phyloP scores from a whole-genome alignment of 1,284 basidiomycete genomes.

The Rhizoctonia solani region DNA sequence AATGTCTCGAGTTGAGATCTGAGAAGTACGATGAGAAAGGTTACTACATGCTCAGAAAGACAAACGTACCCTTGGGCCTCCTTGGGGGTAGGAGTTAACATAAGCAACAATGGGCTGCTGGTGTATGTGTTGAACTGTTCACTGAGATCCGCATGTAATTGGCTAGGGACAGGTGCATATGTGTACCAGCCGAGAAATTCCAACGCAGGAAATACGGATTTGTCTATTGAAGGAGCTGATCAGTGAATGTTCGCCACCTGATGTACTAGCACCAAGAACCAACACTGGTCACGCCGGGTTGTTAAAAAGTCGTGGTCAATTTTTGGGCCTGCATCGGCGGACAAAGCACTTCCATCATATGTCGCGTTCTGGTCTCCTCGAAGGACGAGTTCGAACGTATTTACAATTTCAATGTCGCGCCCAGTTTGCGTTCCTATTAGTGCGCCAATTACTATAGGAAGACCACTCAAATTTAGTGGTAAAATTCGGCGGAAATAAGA shows the following conservation, averaged over 20 bases:
- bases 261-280: constrained; percentile 43
- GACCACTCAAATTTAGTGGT: constrained; percentile 20
- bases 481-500: background rate
- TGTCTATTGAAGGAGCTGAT: constrained; percentile 60
- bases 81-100: constrained; percentile 52
- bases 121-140: constrained; percentile 80
- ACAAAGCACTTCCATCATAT: constrained; percentile 45
- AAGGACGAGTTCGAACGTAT: constrained; percentile 88
- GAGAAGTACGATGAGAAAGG: constrained; percentile 46
- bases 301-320: constrained; percentile 84
- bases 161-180: constrained; percentile 70
- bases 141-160: constrained; percentile 78
- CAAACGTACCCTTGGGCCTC: constrained; percentile 35
- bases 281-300: constrained; percentile 88
- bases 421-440: constrained; percentile 94
- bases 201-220: constrained; percentile 95
- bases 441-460: constrained; percentile 77
- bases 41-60: background rate
- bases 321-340: constrained; percentile 50
- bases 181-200: constrained; percentile 98
- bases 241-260: constrained; percentile 20
- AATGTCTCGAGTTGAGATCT: constrained; percentile 68
- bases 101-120: constrained; percentile 74
- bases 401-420: constrained; percentile 93
- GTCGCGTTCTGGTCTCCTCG: constrained; percentile 38